These are phyloP conservation scores for Dioscorea zingiberensis DNA, from an alignment of 106 monocot genomes.

Conservation along the genomic window DNA sequence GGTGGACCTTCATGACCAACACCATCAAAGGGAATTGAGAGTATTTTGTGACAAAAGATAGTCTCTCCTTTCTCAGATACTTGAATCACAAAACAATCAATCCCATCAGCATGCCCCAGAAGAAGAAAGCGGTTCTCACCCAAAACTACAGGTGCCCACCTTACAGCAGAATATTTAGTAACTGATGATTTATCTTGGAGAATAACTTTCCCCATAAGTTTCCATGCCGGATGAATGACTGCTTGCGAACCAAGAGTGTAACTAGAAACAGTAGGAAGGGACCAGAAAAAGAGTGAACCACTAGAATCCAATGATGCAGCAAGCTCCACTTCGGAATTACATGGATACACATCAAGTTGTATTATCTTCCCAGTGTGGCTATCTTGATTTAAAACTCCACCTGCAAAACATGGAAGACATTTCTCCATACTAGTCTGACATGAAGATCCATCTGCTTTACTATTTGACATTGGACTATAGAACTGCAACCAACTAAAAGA, in stretches of 20 bases:
- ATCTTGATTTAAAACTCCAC: conserved; percentile 38
- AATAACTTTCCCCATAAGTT: conserved; percentile 51
- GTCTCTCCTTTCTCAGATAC: conserved; percentile 21
- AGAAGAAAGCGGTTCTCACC: conserved; percentile 62
- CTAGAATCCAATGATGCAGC: conserved; percentile 79
- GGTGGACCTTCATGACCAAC: conserved; percentile 19
- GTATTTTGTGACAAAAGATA: conserved; percentile 45
- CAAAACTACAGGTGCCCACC: conserved; percentile 69
- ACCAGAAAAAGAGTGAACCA: conserved; percentile 82
- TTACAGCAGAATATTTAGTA: conserved; percentile 49
- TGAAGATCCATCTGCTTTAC: conserved; percentile 15
- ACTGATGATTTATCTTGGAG: conserved; percentile 21
- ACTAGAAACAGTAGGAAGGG: conserved; percentile 42
- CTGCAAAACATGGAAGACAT: conserved; percentile 28
- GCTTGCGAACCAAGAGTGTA: conserved; percentile 30
- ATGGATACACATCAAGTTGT: conserved; percentile 64
- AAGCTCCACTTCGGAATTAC: conserved; percentile 44
- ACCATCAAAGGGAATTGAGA: conserved; percentile 52
- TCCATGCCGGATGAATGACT: conserved; percentile 36
- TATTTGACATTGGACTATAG: conserved; percentile 13
- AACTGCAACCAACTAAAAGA: conserved; percentile 53
- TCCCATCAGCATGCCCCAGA: conserved; percentile 55
- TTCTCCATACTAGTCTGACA: conserved; percentile 20
- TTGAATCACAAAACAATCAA: conserved; percentile 66
- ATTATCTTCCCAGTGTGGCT: conserved; percentile 63